These are phyloP conservation scores for Stentor coeruleus DNA, from an alignment of 73 alveolate species.

Conservation along the genomic window DNA sequence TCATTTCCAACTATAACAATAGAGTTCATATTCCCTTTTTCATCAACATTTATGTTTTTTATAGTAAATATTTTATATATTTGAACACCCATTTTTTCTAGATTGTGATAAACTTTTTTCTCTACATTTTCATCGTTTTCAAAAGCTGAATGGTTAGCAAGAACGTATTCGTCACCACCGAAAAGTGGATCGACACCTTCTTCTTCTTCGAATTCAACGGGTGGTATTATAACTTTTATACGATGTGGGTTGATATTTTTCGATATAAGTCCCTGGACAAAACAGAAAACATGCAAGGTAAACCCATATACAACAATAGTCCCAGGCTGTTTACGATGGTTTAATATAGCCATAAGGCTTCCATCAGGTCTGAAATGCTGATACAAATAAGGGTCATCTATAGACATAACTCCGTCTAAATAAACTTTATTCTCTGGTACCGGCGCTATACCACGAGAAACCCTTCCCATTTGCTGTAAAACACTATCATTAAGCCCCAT, in stretches of 20 bases:
- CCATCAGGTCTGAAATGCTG: conserved; percentile 63
- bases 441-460: conserved; percentile 74
- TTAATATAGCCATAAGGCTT: conserved; percentile 56
- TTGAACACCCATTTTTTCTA: conserved; percentile 54
- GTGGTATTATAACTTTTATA: conserved; percentile 88
- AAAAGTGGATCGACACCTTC: conserved; percentile 58
- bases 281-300: conserved; percentile 81
- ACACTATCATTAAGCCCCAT: conserved; percentile 95
- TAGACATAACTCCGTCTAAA: conserved; percentile 62
- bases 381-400: conserved; percentile 88
- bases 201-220: conserved; percentile 63
- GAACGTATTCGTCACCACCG: conserved; percentile 50
- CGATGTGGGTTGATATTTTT: conserved; percentile 89
- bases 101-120: conserved; percentile 44
- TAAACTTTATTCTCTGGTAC: conserved; percentile 51
- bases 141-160: conserved; percentile 66
- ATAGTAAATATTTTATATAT: conserved; percentile 57
- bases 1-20: conserved; percentile 32
- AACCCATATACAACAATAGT: conserved; percentile 86
- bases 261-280: conserved; percentile 86
- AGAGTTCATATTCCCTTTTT: conserved; percentile 46
- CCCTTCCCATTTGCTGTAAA: conserved; percentile 52
- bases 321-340: conserved; percentile 73
- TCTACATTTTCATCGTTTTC: conserved; percentile 67
- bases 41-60: conserved; percentile 56